A percentile compares a stretch with the other conserved stretches of the same genome.
Evolutionary conservation across 306 rosid species (phyloP).

Genomic region (Rosa rugosa): DNA sequence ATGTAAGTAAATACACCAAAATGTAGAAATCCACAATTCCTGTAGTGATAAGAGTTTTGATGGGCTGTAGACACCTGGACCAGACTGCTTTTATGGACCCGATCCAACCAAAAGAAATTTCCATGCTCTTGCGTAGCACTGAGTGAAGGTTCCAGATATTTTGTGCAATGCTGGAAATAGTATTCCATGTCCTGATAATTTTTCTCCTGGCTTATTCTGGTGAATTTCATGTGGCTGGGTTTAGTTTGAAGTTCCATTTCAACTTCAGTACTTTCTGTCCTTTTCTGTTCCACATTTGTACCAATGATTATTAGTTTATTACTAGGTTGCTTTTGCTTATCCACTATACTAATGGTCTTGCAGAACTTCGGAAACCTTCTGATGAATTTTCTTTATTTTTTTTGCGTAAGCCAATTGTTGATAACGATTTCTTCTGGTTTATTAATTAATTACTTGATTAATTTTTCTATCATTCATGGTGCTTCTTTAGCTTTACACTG

Average conservation of each 20-base stretch:
- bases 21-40: not conserved
- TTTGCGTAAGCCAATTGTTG: constrained; percentile 63
- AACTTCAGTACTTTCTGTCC: constrained; percentile 3
- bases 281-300: constrained; percentile 20
- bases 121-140: not conserved
- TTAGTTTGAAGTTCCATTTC: not conserved
- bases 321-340: constrained; percentile 9
- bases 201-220: not conserved
- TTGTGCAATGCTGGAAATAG: not conserved
- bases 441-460: not conserved
- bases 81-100: not conserved
- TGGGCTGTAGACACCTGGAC: not conserved
- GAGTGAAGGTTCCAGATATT: not conserved
- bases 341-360: constrained; percentile 23
- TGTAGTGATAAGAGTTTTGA: not conserved
- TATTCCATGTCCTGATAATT: not conserved
- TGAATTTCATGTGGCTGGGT: constrained; percentile 11
- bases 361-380: constrained; percentile 91
- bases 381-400: constrained; percentile 88
- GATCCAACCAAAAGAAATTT: not conserved
- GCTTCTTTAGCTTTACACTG: constrained; percentile 13
- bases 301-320: constrained; percentile 13
- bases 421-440: not conserved
- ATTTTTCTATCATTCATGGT: not conserved
- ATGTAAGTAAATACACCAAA: not conserved